These are phyloP conservation scores for Casuarina cunninghamiana DNA, from an alignment of 306 rosid species.

Conservation along the genomic window DNA sequence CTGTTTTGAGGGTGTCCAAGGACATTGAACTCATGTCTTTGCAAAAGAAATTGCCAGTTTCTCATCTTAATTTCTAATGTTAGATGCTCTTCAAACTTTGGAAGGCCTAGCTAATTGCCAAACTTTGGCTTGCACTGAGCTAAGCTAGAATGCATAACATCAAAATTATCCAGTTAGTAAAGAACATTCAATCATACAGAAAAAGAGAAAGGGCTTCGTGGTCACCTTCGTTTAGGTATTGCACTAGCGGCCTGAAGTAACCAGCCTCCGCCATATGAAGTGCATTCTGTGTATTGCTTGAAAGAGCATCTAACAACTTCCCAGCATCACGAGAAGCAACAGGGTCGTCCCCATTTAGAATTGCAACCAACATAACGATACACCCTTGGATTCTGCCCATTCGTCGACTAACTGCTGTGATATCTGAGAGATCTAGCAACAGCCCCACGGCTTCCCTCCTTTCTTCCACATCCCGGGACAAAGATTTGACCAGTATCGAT, in stretches of 20 bases:
- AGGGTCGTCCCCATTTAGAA: slow-evolving; percentile 68
- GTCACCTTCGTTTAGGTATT: slow-evolving; percentile 74
- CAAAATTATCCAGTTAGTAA: not conserved
- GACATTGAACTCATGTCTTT: not conserved
- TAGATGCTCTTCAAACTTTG: too few species aligned
- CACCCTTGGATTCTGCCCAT: slow-evolving; percentile 89
- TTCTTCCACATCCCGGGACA: slow-evolving; percentile 72
- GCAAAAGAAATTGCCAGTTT: not conserved
- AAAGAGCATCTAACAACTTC: slow-evolving; percentile 63
- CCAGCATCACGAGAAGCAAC: slow-evolving; percentile 67
- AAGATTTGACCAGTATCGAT: slow-evolving; percentile 68
- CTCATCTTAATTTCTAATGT: not conserved
- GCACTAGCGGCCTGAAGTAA: slow-evolving; percentile 77
- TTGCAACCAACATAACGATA: slow-evolving; percentile 78
- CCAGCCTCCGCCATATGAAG: slow-evolving; percentile 98
- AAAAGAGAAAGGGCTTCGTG: slow-evolving; percentile 13
- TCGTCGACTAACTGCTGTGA: slow-evolving; percentile 58
- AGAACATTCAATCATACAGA: not conserved
- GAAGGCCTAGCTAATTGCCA: not conserved
- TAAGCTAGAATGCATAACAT: not conserved
- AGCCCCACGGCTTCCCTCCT: slow-evolving; percentile 81
- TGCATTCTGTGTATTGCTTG: slow-evolving; percentile 78
- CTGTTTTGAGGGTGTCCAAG: not conserved
- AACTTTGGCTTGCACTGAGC: too few species aligned
- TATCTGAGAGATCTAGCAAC: slow-evolving; percentile 63